A percentile compares a stretch with the other conserved stretches of the same genome.
phyloP scores from a whole-genome alignment of 352 stramenopile genomes.

The Phytopythium montanum region DNA sequence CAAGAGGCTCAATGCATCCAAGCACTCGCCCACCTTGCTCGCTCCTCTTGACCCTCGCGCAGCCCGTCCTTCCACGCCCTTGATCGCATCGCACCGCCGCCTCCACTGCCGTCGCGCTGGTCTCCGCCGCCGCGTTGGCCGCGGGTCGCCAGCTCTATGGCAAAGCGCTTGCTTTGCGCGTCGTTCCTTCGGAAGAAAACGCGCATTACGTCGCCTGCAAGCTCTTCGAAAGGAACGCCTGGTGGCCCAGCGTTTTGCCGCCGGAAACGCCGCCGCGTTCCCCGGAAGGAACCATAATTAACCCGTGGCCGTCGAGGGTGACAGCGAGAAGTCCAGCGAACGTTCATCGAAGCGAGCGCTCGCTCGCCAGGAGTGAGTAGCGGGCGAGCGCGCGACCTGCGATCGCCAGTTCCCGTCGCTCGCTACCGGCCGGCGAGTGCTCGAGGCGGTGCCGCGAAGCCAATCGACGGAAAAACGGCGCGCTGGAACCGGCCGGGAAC shows the following conservation, averaged over 20 bases:
- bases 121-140: background rate
- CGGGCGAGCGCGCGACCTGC: background rate
- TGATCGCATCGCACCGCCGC: background rate
- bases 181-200: too few relatives aligned
- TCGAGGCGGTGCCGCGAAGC: background rate
- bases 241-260: too few relatives aligned
- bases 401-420: slow-evolving; percentile 4
- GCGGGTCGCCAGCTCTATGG: background rate
- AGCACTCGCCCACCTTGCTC: background rate
- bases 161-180: background rate
- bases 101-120: background rate
- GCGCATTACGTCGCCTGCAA: background rate
- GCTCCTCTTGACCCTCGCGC: background rate
- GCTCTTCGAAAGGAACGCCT: background rate
- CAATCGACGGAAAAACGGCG: slow-evolving; percentile 1
- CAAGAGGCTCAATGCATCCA: too few relatives aligned
- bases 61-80: background rate
- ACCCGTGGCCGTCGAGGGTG: background rate
- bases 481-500: slow-evolving; percentile 1
- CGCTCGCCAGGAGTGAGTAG: too few relatives aligned
- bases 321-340: background rate
- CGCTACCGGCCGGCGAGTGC: too few relatives aligned
- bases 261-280: background rate
- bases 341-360: background rate
- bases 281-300: slow-evolving; percentile 2